Evolutionary conservation across 768 basidiomycete species (phyloP).

Genomic region (Suillus americanus): DNA sequence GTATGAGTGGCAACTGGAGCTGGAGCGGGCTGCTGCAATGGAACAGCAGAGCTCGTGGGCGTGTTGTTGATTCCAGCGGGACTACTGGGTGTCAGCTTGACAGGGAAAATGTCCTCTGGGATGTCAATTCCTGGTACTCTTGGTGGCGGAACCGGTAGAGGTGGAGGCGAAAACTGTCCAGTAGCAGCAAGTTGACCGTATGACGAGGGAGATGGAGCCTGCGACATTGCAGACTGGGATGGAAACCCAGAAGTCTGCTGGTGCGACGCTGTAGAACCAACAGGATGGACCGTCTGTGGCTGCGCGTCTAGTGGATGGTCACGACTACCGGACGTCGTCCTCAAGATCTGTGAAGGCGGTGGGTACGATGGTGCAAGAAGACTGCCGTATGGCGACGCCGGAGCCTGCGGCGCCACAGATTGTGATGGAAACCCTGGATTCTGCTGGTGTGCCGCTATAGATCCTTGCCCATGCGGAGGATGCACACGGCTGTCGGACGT

Average conservation of each 20-base stretch:
- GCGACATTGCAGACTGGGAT: not conserved
- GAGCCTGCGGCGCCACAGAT: not conserved
- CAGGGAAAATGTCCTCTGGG: constrained; percentile 1
- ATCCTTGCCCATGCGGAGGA: constrained; percentile 8
- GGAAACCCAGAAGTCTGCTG: constrained; percentile 8
- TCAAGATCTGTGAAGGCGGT: constrained; percentile 22
- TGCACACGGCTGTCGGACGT: constrained; percentile 23
- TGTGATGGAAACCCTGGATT: not conserved
- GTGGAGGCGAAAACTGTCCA: constrained; percentile 28
- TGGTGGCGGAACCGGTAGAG: constrained; percentile 30
- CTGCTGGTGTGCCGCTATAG: constrained; percentile 18
- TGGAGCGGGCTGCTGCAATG: not conserved
- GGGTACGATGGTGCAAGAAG: constrained; percentile 27
- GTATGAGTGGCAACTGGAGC: not conserved
- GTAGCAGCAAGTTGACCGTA: not conserved
- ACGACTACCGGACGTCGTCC: constrained; percentile 21
- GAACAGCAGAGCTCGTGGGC: not conserved
- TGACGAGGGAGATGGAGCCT: not conserved
- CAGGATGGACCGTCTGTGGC: constrained; percentile 8
- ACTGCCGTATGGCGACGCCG: not conserved
- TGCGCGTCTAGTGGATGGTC: constrained; percentile 21
- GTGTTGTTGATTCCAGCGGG: not conserved
- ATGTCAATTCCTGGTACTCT: constrained; percentile 11
- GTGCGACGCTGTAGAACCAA: constrained; percentile 12
- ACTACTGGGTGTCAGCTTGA: not conserved